A percentile compares a stretch with the other conserved stretches of the same genome.
These are phyloP conservation scores for Pseudogymnoascus sp. DNA, from an alignment of 2,329 filamentous ascomycete genomes.

Conservation along the genomic window DNA sequence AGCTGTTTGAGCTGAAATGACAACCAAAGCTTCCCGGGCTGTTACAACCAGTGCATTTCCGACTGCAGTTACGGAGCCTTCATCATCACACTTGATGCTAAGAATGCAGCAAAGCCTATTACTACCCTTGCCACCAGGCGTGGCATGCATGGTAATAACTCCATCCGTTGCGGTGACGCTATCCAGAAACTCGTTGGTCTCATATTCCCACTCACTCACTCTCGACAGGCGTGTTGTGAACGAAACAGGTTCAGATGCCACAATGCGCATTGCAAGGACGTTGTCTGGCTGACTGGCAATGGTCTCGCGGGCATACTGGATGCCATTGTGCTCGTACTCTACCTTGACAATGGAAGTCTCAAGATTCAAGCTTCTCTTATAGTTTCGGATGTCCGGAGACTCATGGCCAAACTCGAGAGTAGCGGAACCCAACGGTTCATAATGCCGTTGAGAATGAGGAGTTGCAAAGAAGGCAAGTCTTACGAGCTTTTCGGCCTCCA, in stretches of 20 bases:
- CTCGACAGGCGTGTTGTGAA: slow-evolving; percentile 29
- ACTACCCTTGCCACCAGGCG: slow-evolving; percentile 29
- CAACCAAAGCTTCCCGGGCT: slow-evolving; percentile 28
- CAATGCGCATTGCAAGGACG: slow-evolving; percentile 30
- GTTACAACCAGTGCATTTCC: slow-evolving; percentile 31
- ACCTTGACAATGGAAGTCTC: slow-evolving; percentile 28
- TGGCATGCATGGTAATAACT: slow-evolving; percentile 32
- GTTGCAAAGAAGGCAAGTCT: slow-evolving; percentile 36
- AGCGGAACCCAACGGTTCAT: slow-evolving; percentile 34
- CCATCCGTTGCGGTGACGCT: slow-evolving; percentile 26
- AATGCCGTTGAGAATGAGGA: slow-evolving; percentile 39
- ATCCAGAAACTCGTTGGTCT: slow-evolving; percentile 36
- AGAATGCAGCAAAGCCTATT: slow-evolving; percentile 29
- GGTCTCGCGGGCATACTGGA: slow-evolving; percentile 28
- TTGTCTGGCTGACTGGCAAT: slow-evolving; percentile 34
- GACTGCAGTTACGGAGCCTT: slow-evolving; percentile 23
- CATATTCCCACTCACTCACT: slow-evolving; percentile 33
- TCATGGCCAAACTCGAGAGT: slow-evolving; percentile 35
- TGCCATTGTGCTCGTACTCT: slow-evolving; percentile 29
- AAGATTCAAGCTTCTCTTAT: slow-evolving; percentile 32
- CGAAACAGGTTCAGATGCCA: slow-evolving; percentile 15
- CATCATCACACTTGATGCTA: slow-evolving; percentile 21
- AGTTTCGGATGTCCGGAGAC: slow-evolving; percentile 22
- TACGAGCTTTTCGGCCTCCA: slow-evolving; percentile 34
- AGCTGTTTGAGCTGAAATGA: slow-evolving; percentile 33